Evolutionary conservation across 176 grass and related monocot species (phyloP).

Genomic region (Bolboschoenus planiculmis): DNA sequence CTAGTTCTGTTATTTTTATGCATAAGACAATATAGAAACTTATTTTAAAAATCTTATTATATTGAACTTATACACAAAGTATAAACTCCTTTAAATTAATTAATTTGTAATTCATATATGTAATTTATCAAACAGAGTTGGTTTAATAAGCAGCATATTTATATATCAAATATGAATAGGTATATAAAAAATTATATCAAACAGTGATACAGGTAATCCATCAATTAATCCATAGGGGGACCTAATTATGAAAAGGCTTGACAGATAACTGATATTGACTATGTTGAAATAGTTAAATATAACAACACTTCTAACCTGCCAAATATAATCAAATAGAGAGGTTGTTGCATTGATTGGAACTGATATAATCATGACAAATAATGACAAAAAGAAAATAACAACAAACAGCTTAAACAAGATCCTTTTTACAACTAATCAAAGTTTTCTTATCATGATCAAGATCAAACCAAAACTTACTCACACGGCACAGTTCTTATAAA

Average conservation of each 20-base stretch:
- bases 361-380: neutral
- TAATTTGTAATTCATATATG: neutral
- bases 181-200: neutral
- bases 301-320: neutral
- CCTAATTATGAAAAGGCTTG: neutral
- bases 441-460: constrained; percentile 16
- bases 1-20: neutral
- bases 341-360: constrained; percentile 8
- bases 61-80: neutral
- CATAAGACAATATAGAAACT: neutral
- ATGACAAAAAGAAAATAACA: neutral
- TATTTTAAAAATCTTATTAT: neutral
- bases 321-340: constrained; percentile 4
- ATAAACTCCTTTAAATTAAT: neutral
- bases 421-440: constrained; percentile 11
- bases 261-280: neutral
- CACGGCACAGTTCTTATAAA: constrained; percentile 21
- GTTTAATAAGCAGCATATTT: neutral
- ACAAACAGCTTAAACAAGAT: neutral
- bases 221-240: neutral
- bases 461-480: constrained; percentile 33
- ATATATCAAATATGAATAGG: neutral
- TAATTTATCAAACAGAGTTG: neutral
- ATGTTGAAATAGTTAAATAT: neutral
- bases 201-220: neutral